These are phyloP conservation scores for Malus hybrid DNA, from an alignment of 331 rosid species.

Conservation along the genomic window DNA sequence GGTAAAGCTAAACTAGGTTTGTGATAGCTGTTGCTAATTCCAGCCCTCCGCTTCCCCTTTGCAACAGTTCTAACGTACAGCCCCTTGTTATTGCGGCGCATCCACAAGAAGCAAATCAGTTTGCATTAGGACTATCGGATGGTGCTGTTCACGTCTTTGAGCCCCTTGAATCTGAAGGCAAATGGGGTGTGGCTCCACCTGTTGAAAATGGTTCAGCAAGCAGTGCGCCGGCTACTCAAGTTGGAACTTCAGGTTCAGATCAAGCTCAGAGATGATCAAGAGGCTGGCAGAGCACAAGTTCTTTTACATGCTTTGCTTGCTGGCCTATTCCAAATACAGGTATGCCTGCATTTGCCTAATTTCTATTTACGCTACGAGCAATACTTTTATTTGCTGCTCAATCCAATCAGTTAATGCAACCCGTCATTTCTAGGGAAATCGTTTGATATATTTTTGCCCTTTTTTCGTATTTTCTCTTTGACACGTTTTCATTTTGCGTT, in stretches of 20 bases:
- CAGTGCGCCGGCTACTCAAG: slow-evolving; percentile 49
- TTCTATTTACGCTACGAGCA: background rate
- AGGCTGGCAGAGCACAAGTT: slow-evolving; percentile 50
- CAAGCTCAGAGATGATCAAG: slow-evolving; percentile 64
- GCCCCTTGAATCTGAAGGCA: slow-evolving; percentile 83
- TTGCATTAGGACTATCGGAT: slow-evolving; percentile 79
- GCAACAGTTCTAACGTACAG: slow-evolving; percentile 54
- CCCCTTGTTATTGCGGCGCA: slow-evolving; percentile 85
- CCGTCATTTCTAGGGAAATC: background rate
- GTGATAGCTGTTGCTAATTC: background rate
- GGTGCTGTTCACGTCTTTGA: slow-evolving; percentile 87
- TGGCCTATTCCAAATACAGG: slow-evolving; percentile 35
- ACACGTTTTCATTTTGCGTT: background rate
- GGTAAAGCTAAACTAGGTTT: background rate
- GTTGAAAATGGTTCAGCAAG: slow-evolving; percentile 71
- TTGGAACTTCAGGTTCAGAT: slow-evolving; percentile 63
- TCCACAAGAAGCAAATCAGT: slow-evolving; percentile 80
- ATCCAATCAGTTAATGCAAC: too few relatives aligned
- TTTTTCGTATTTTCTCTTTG: background rate
- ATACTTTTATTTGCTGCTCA: background rate
- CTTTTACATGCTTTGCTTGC: slow-evolving; percentile 74
- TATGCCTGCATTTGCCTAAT: background rate
- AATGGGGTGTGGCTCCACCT: slow-evolving; percentile 89
- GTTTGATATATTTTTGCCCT: background rate
- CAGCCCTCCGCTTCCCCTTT: background rate